phyloP scores from a whole-genome alignment of 2,329 filamentous ascomycete species.

The Fusarium camptoceras region DNA sequence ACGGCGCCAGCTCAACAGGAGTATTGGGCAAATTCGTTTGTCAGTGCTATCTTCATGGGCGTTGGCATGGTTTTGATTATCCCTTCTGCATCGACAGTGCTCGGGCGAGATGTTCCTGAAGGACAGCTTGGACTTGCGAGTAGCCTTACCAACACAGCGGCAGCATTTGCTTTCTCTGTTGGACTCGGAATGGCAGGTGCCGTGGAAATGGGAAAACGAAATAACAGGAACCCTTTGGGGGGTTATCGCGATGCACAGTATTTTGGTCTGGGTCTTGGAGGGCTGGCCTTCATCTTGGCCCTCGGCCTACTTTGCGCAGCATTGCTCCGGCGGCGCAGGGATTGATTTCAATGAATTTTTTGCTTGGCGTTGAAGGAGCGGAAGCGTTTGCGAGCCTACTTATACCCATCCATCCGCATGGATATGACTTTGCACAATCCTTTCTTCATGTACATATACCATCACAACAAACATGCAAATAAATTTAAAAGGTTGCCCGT shows the following conservation, averaged over 20 bases:
- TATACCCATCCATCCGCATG: constrained; percentile 27
- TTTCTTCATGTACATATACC: not conserved
- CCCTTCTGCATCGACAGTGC: constrained; percentile 36
- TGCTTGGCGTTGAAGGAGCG: constrained; percentile 4
- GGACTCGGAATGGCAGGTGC: constrained; percentile 44
- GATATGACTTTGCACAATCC: not conserved
- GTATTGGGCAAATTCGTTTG: constrained; percentile 44
- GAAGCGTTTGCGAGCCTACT: not conserved
- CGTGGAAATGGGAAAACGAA: constrained; percentile 33
- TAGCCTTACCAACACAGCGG: constrained; percentile 33
- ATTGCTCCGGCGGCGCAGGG: constrained; percentile 35
- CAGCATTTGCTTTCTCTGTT: constrained; percentile 40
- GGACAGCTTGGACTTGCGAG: constrained; percentile 41
- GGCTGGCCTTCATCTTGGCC: constrained; percentile 38
- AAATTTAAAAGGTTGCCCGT: constrained; percentile 37
- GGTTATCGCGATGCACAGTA: constrained; percentile 44
- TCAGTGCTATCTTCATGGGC: constrained; percentile 45
- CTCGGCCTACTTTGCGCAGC: constrained; percentile 32
- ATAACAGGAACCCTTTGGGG: constrained; percentile 22
- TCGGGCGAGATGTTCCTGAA: constrained; percentile 38
- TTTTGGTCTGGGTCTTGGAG: constrained; percentile 40
- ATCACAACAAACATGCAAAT: constrained; percentile 9
- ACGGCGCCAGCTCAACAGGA: constrained; percentile 39
- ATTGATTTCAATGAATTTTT: constrained; percentile 8
- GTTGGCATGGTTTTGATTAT: constrained; percentile 42